Base-by-base conservation (phyloP, 306 rosid species). In the Heteromeles arbutifolia region DNA sequence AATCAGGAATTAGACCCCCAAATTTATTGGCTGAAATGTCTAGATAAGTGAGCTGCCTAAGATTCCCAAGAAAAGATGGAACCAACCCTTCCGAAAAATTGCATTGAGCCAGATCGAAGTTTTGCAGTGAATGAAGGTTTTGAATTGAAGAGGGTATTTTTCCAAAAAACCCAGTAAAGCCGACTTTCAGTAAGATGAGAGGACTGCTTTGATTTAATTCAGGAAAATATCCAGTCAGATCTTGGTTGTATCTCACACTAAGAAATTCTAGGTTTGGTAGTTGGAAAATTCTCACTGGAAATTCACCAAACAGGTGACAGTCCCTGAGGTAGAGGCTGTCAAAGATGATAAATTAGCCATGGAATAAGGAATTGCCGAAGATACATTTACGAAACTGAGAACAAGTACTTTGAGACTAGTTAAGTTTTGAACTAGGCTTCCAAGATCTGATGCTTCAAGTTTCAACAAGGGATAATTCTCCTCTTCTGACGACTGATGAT, bases 271-370 rank as follows among this genome's bases (percentile, higher is more conserved):
- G 28, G 19, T 84, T 75, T 53, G 80, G 85, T 7, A 84, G 52
- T 4, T 68, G 74, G 44, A 88, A 85, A n/a, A 83, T 70, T 61
- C 18, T 61, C 3, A 2, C 17, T 1, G 84, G 87, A 26, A 88
- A 82, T 29, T 65, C 69, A 3, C 89, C 89, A 11, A 26, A 8
- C 28, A 88, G 0, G 1, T 24, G 39, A 29, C 88, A 84, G 0
- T 9, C 0, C 1, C 0, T 3, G 2, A 82, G 28, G 3, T 0
- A 0, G 1, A 82, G 68, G 34, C 0, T 6, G 18, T 61, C 63
- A 82, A 62, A 9, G 50, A 28, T 18, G 83, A 56, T n/a, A 80
- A 59, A 45, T 79, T 79, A 31, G 79, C 69, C 45, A 80, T 14
- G 4, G 72, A 54, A 39, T 22, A 14, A 21, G 79, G 81, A 4